Base-by-base conservation (phyloP, 805 yeast species). In the Saccharomycopsis malanga region DNA sequence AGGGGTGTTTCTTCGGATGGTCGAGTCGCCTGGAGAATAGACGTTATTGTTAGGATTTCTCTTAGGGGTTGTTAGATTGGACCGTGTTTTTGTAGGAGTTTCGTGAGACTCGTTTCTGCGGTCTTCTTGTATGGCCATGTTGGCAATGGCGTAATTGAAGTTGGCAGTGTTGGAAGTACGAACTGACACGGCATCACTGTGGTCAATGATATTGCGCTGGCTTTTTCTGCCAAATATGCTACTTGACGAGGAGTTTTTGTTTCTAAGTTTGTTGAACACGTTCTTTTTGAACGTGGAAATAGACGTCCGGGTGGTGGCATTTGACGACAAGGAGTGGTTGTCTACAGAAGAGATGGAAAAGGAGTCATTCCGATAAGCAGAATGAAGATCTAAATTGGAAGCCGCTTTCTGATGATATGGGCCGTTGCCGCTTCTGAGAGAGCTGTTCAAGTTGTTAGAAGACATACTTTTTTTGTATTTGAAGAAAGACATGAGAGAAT, bases 151-250 rank as follows among this genome's bases (percentile, higher is more conserved):
- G 38, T 42, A 46, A 15, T 48, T 39, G 32, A 51, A 51, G 18
- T 51, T 51, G 14, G 49, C 49, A 30, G 54, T 51, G 24, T 51
- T 51, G 5, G 46, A 39, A 12, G 54, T 51, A 5, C 48, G 27
- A 3, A 51, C 41, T 3, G 49, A 44, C 6, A 45, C 49, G 5
- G 42, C 20, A 34, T 51, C 54, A 34, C 27, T 15, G 22, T 30
- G 32, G 36, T 51, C 52, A 25, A n/a, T 30, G 4, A 12, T 20
- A 17, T 15, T 18, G 23, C 40, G 29, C 27, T 41, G 32, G 20
- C 23, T 24, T 21, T 32, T 40, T 18, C 35, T 36, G 24, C 34
- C 27, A 23, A 46, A 46, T n/a, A 46, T 20, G 20, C 39, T 17
- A 2, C 40, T 18, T 7, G 18, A 6, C 9, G 45, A 42, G 14